Conservation (phyloP, 73 alveolate species). For the Paramecium pentaurelia region DNA sequence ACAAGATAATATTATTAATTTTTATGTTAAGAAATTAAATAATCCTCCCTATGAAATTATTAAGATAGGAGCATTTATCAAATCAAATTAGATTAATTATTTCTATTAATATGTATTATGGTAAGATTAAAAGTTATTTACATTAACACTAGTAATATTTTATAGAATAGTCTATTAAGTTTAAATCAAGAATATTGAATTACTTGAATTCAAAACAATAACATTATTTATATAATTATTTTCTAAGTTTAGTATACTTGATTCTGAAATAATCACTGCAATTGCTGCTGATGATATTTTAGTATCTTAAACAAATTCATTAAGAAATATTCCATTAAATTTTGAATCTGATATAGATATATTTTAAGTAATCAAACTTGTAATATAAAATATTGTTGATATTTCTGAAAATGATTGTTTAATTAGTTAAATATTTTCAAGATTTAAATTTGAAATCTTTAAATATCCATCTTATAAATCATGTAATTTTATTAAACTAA, state of each 20-base stretch:
- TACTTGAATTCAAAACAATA: not conserved
- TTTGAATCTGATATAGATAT: not conserved
- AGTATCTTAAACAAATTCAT: not conserved
- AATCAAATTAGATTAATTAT: not conserved
- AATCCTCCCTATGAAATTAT: not conserved
- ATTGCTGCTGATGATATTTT: not conserved
- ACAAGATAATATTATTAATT: not conserved
- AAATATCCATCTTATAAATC: not conserved
- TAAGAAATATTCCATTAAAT: not conserved
- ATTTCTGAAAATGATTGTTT: not conserved
- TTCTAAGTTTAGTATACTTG: not conserved
- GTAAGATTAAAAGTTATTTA: not conserved
- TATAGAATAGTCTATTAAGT: not conserved
- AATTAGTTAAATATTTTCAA: not conserved
- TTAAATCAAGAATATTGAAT: not conserved
- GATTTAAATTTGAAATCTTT: not conserved
- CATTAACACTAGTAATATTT: not conserved
- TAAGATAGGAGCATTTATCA: not conserved
- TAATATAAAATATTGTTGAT: not conserved
- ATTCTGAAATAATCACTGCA: not conserved
- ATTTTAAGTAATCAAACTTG: not conserved
- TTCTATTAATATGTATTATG: not conserved
- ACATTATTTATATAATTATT: not conserved
- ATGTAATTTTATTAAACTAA: not conserved
- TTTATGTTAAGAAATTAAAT: not conserved